Evolutionary conservation across 352 stramenopile genomes (phyloP).

Genomic region (Phytopythium aichiense): DNA sequence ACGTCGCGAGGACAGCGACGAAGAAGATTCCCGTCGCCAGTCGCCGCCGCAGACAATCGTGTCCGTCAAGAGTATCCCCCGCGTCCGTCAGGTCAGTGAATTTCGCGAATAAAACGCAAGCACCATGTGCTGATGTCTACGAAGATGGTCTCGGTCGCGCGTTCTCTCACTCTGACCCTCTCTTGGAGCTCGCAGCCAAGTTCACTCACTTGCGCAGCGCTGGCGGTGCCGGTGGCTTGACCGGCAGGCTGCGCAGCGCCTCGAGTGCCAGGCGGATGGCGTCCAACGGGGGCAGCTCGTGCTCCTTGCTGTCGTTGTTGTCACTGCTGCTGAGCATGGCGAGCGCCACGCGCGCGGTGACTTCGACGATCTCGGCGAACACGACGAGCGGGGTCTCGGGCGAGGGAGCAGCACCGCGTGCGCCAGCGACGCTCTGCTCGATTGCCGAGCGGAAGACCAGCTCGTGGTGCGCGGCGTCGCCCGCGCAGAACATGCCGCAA

Average conservation of each 20-base stretch:
- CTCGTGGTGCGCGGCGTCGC: conserved; percentile 49
- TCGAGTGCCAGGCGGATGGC: conserved; percentile 77
- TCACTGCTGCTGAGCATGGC: conserved; percentile 25
- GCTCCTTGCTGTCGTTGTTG: conserved; percentile 23
- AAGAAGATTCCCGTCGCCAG: not conserved
- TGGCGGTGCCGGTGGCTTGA: conserved; percentile 13
- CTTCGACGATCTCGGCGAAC: conserved; percentile 74
- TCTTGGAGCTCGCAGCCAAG: not conserved
- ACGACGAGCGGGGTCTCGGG: conserved; percentile 48
- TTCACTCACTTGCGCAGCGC: conserved; percentile 24
- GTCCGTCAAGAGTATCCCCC: not conserved
- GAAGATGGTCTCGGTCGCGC: not conserved
- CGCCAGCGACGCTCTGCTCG: conserved; percentile 56
- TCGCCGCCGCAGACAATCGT: not conserved
- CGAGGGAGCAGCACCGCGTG: conserved; percentile 21
- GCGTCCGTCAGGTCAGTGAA: not conserved
- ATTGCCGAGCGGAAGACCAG: conserved; percentile 55
- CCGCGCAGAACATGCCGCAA: conserved; percentile 70
- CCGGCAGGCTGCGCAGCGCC: conserved; percentile 53
- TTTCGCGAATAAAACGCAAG: not conserved
- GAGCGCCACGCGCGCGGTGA: conserved; percentile 58
- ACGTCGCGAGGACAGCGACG: not conserved
- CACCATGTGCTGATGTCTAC: not conserved
- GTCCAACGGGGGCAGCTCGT: conserved; percentile 52
- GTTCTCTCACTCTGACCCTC: not conserved